Percentiles rank a stretch among this genome's conserved stretches.
phyloP scores from a whole-genome alignment of 2,329 filamentous ascomycete genomes.

The Colletotrichum euphorbiae region DNA sequence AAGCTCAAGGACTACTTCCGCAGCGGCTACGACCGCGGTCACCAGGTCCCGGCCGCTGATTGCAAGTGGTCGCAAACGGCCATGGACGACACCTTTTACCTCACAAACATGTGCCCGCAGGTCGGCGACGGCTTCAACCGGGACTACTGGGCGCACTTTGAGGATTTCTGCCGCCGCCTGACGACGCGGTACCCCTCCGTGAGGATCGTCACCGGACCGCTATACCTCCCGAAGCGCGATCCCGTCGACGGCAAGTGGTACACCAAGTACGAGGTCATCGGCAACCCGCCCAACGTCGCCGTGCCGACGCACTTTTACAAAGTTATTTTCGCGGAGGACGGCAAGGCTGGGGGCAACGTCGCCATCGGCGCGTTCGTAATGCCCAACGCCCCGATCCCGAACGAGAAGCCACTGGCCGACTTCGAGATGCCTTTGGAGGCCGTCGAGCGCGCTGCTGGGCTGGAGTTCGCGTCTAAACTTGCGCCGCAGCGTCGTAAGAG shows the following conservation, averaged over 20 bases:
- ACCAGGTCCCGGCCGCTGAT: constrained; percentile 97
- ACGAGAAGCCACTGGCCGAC: constrained; percentile 86
- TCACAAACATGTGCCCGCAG: constrained; percentile 98
- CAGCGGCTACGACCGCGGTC: constrained; percentile 93
- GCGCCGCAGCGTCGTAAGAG: constrained; percentile 78
- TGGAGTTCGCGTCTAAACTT: constrained; percentile 89
- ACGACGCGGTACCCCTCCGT: constrained; percentile 86
- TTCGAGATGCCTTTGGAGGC: constrained; percentile 96
- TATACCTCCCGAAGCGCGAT: constrained; percentile 91
- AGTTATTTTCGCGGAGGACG: constrained; percentile 95
- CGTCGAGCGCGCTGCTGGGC: constrained; percentile 89
- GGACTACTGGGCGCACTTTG: constrained; percentile 99
- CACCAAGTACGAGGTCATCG: constrained; percentile 95
- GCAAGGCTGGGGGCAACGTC: constrained; percentile 75
- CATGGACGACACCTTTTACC: constrained; percentile 94
- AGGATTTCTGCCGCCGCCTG: constrained; percentile 92
- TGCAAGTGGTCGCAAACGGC: constrained; percentile 94
- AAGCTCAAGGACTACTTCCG: constrained; percentile 94
- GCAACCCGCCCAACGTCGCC: constrained; percentile 90
- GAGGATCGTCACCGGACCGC: constrained; percentile 89
- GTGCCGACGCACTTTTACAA: constrained; percentile 99
- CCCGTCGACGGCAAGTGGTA: constrained; percentile 91
- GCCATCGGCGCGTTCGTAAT: constrained; percentile 94
- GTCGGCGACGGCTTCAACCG: constrained; percentile 98
- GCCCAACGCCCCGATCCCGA: constrained; percentile 89